phyloP scores from a whole-genome alignment of 1,139 yeast genomes.

The Geotrichum klebahnii region DNA sequence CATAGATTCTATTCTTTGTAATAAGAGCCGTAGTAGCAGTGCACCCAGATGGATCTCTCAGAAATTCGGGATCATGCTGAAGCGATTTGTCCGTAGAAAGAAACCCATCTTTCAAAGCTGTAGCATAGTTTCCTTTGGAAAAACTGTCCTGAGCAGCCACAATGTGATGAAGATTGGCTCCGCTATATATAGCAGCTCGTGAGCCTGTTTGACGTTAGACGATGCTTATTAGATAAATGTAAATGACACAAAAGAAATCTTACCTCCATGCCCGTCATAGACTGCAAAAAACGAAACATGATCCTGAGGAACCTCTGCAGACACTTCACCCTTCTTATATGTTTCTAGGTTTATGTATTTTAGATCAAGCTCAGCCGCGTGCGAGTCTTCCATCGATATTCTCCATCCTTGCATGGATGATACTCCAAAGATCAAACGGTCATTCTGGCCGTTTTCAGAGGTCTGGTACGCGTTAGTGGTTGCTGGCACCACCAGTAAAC shows the following conservation, averaged over 20 bases:
- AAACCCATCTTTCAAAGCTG: conserved; percentile 80
- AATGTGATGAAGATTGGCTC: conserved; percentile 68
- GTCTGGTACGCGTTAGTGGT: conserved; percentile 39
- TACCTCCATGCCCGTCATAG: conserved; percentile 96
- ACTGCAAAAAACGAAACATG: conserved; percentile 83
- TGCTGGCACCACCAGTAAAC: background rate
- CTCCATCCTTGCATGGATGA: conserved; percentile 99
- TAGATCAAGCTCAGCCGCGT: conserved; percentile 65
- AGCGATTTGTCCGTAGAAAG: conserved; percentile 80
- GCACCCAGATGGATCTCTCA: conserved; percentile 88
- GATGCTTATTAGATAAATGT: no score
- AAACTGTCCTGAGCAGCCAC: conserved; percentile 61
- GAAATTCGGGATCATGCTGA: conserved; percentile 53
- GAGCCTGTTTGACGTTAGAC: conserved; percentile 39
- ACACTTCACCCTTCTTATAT: background rate
- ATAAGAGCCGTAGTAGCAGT: conserved; percentile 88
- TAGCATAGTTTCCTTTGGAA: conserved; percentile 53
- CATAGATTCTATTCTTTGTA: conserved; percentile 46
- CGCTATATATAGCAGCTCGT: conserved; percentile 82
- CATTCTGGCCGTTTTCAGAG: conserved; percentile 68
- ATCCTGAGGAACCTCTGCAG: conserved; percentile 21
- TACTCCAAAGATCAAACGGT: conserved; percentile 69
- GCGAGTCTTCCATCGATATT: conserved; percentile 97
- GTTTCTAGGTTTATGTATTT: conserved; percentile 21
- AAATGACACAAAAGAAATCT: conserved; percentile 2